phyloP scores from a whole-genome alignment of 23 red algal species.

The Cyanidium caldarium region DNA sequence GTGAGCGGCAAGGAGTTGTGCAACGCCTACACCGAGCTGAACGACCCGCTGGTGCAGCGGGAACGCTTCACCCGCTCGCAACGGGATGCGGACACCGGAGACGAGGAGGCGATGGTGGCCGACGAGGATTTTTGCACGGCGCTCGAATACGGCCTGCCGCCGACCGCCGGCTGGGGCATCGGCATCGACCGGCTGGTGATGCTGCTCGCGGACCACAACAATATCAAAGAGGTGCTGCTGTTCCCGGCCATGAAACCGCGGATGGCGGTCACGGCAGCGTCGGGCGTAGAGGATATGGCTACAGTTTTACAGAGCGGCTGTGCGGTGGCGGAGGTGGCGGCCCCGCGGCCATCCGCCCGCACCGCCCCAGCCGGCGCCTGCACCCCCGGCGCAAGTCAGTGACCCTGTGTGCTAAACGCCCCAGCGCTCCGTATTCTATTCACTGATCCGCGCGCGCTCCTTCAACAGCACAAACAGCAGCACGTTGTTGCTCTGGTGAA shows the following conservation, averaged over 20 bases:
- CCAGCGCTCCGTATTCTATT: no score
- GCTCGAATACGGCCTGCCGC: slow-evolving; percentile 85
- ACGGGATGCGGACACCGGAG: slow-evolving; percentile 51
- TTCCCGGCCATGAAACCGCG: slow-evolving; percentile 91
- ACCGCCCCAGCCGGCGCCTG: no score
- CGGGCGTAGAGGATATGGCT: no score
- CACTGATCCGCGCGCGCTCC: no score
- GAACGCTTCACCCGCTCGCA: slow-evolving; percentile 56
- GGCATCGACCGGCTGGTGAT: slow-evolving; percentile 83
- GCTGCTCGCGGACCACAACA: slow-evolving; percentile 83
- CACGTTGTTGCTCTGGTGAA: not conserved
- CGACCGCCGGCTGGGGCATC: slow-evolving; percentile 91
- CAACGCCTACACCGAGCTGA: slow-evolving; percentile 97
- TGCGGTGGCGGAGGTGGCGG: no score
- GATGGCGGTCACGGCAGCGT: no score
- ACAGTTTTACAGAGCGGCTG: no score
- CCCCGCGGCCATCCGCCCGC: no score
- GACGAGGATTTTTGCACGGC: slow-evolving; percentile 92
- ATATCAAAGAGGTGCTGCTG: slow-evolving; percentile 89
- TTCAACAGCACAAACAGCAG: not conserved
- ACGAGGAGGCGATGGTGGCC: slow-evolving; percentile 93
- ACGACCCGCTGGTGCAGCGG: slow-evolving; percentile 78
- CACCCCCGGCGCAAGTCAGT: no score
- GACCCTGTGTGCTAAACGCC: no score
- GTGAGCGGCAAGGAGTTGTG: slow-evolving; percentile 72